A percentile compares a stretch with the other conserved stretches of the same genome.
Evolutionary conservation across 116 monocot genomes (phyloP).

Genomic region (Cymodocea nodosa): DNA sequence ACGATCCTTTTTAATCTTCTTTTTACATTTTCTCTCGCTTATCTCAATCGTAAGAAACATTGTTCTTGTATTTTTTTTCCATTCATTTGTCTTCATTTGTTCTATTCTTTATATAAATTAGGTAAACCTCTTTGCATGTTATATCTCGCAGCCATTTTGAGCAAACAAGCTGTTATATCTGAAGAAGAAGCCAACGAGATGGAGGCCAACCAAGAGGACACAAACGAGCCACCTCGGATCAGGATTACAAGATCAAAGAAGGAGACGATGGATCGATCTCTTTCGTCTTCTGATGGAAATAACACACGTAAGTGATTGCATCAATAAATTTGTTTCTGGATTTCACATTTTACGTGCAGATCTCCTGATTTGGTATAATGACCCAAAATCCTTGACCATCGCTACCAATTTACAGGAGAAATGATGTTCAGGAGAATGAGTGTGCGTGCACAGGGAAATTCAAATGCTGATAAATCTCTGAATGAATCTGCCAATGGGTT

Average conservation of each 20-base stretch:
- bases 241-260: conserved; percentile 15
- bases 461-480: neutral
- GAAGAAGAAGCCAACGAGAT: conserved; percentile 32
- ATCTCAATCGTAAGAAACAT: conserved; percentile 52
- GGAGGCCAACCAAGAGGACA: conserved; percentile 25
- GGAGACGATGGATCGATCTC: conserved; percentile 12
- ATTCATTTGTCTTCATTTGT: neutral
- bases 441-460: conserved; percentile 1
- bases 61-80: neutral
- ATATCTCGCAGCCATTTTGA: conserved; percentile 28
- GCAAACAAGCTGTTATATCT: conserved; percentile 44
- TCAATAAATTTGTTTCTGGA: neutral
- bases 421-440: conserved; percentile 20
- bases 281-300: conserved; percentile 28
- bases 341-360: neutral
- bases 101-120: neutral
- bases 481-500: conserved; percentile 6
- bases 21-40: conserved; percentile 59
- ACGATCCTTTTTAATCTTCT: conserved; percentile 66
- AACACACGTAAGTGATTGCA: conserved; percentile 23
- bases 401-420: conserved; percentile 19
- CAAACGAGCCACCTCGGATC: conserved; percentile 13
- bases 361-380: neutral
- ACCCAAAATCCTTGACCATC: neutral
- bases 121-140: neutral